Evolutionary conservation across 768 basidiomycete species (phyloP), one percentile per base, ranked within the genome.

Genomic region (Mycena indigotica): DNA sequence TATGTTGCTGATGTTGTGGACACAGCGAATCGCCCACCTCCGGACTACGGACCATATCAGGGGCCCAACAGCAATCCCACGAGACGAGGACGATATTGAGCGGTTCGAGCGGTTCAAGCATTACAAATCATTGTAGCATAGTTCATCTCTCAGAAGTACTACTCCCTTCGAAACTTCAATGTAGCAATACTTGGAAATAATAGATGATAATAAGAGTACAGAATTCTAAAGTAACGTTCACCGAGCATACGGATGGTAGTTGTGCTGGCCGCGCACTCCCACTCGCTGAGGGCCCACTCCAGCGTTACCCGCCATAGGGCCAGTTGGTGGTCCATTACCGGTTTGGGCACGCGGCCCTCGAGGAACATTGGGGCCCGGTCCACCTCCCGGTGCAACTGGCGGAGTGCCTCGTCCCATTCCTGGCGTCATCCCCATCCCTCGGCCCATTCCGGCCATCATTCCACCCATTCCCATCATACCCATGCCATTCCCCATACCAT

Each of bases 21-120:
- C 56, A 64, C 64, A 81, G 86, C 78, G 59, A 87, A 85, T 15
- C 81, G 91, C 28, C 91, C 91, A 25, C 89, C 91, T 19, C 91
- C 91, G 38, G 91, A 93, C 74, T 93, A 93, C 62, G 85, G 91
- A 8, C 91, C 91, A 17, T 93, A 93, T 64, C 87, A 87, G 69
- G 89, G 90, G n/a, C 91, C 90, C 1, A 76, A 76, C 56, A 73
- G 75, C 30, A 72, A 72, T 21, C 70, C 79, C 45, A 72, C 54
- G 40, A 40, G 77, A n/a, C 21, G 81, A 52, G 50, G 65, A 28
- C 59, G 65, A 1, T 64, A 62, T 40, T 64, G 38, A 57, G 10
- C 28, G 53, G 6, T 21, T 16, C n/a, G n/a, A n/a, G n/a, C 41
- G 15, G 21, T 44, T 23, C 21, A 16, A 5, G 6, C 15, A 16